Base-by-base conservation (phyloP, 345 rosid species). In the Salix udensis region DNA sequence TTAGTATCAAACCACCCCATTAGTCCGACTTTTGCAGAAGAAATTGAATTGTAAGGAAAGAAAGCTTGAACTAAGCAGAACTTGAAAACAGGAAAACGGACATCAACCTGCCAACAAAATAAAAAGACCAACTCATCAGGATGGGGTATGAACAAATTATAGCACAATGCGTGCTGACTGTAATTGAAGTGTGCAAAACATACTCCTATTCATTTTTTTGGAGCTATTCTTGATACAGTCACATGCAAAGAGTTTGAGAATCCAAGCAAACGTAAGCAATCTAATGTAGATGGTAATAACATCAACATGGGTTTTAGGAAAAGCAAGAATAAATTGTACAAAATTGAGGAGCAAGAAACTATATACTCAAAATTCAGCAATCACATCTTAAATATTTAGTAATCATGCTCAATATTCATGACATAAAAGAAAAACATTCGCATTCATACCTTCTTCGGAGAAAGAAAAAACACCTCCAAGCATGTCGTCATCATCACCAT, bases 381-480 rank as follows among this genome's bases (percentile, higher is more conserved):
- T 76, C 67, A 61, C 76, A 82, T 72, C 52, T 68, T 77, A n/a
- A 40, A 73, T 7, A 30, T 74, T 15, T 65, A 30, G 34, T 26
- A 36, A 15, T 66, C 71, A 31, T 23, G 21, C n/a, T 19, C 60
- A 53, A 15, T 16, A 58, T 44, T 18, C 71, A 67, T 34, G 52
- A 50, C 28, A 71, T 69, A 30, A 61, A 30, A 0, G 11, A 55
- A 21, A 46, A 42, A 15, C 2, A 11, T 73, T 44, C 13, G 16
- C 8, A 24, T 55, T 31, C 77, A 36, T 85, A 94, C 99, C 99
- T 87, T 90, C 94, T 85, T 96, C 97, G 4, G 93, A 96, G 88
- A 96, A 96, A 84, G 90, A 88, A 74, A 94, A 96, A 85, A 94
- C 89, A 80, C 92, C 96, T 80, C 98, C 99, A 55, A 94, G 88